phyloP scores from a whole-genome alignment of 2,329 filamentous ascomycete species.

The Alternaria triticina region DNA sequence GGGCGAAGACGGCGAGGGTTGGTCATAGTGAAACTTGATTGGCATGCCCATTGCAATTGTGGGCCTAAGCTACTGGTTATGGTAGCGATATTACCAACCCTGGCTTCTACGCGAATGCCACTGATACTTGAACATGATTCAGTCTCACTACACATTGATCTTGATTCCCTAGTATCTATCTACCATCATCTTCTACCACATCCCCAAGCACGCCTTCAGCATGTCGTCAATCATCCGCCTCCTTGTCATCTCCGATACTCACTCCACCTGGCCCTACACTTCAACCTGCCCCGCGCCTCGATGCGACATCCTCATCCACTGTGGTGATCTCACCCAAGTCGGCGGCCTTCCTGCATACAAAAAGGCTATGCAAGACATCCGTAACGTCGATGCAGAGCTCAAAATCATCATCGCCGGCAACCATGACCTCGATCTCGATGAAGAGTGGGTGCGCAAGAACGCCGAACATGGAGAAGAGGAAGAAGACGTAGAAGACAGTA shows the following conservation, averaged over 20 bases:
- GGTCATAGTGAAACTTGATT: neutral
- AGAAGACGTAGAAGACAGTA: neutral
- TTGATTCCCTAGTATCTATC: neutral
- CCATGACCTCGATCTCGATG: neutral
- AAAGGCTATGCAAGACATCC: neutral
- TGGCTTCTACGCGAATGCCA: neutral
- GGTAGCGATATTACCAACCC: neutral
- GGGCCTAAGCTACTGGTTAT: neutral
- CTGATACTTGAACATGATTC: no score
- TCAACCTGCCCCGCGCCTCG: neutral
- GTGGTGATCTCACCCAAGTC: neutral
- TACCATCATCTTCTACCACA: neutral
- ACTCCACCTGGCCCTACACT: neutral
- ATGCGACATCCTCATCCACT: neutral
- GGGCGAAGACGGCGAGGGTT: constrained; percentile 23
- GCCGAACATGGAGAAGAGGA: neutral
- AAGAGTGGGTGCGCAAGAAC: neutral
- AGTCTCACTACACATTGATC: neutral
- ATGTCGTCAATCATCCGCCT: neutral
- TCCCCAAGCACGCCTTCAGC: neutral
- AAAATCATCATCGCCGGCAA: neutral
- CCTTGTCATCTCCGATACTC: neutral
- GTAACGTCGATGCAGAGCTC: neutral
- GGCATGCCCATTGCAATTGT: neutral
- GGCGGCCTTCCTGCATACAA: neutral